Conservation (phyloP, 1,139 yeast species). For the Suhomyces maxii region DNA sequence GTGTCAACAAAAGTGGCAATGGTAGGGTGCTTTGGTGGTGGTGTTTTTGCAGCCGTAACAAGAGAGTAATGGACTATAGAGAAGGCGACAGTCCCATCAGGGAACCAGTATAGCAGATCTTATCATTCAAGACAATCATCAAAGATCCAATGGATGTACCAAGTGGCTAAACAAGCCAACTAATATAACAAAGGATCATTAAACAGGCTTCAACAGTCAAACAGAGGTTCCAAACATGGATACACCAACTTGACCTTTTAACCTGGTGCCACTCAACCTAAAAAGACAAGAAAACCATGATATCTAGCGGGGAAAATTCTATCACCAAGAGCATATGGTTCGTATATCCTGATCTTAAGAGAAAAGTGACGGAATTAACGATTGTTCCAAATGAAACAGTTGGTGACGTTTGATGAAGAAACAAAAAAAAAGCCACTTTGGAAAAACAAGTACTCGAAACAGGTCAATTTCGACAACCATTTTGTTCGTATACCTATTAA, state of each 20-base stretch:
- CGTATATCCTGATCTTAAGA: constrained; percentile 41
- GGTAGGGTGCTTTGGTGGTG: neutral
- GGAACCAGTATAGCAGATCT: no score
- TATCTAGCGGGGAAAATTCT: constrained; percentile 23
- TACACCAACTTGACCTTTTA: constrained; percentile 78
- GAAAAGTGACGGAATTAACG: constrained; percentile 61
- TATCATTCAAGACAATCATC: no score
- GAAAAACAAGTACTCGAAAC: constrained; percentile 63
- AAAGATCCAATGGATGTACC: constrained; percentile 94
- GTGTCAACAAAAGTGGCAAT: no score
- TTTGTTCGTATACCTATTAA: constrained; percentile 9
- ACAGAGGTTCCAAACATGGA: constrained; percentile 71
- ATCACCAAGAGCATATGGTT: constrained; percentile 50
- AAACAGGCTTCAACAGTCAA: constrained; percentile 55
- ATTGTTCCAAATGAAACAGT: constrained; percentile 59
- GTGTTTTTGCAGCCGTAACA: neutral
- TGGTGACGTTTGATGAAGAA: constrained; percentile 57
- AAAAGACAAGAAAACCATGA: constrained; percentile 26
- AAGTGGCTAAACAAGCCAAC: constrained; percentile 76
- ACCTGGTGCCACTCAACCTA: constrained; percentile 78
- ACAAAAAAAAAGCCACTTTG: constrained; percentile 59
- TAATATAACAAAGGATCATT: constrained; percentile 64
- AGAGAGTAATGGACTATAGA: neutral
- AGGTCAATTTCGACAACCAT: neutral
- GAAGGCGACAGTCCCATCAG: no score